These are phyloP conservation scores for Phytophthora ramorum DNA, from an alignment of 352 stramenopile species.

Conservation along the genomic window DNA sequence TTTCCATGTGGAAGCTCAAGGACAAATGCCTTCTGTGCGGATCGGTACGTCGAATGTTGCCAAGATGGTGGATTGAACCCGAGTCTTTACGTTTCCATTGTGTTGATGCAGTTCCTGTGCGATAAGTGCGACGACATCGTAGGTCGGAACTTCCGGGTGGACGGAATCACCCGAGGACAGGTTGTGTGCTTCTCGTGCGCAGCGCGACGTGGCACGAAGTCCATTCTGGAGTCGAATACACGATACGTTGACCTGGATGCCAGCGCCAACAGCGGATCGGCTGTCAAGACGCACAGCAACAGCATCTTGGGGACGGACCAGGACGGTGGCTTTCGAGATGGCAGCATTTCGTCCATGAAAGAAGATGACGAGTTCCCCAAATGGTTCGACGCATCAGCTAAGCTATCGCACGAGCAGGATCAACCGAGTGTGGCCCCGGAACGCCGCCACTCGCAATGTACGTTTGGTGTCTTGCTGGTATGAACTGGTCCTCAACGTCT, in stretches of 20 bases:
- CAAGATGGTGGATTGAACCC: neutral
- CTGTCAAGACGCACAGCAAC: conserved; percentile 20
- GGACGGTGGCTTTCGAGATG: conserved; percentile 17
- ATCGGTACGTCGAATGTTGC: conserved; percentile 51
- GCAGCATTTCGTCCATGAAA: conserved; percentile 26
- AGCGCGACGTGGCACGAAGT: conserved; percentile 49
- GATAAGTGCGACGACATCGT: conserved; percentile 73
- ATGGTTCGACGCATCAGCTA: conserved; percentile 31
- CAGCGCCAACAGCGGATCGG: conserved; percentile 9
- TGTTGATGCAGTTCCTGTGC: conserved; percentile 64
- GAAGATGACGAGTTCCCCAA: conserved; percentile 21
- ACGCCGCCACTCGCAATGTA: conserved; percentile 31
- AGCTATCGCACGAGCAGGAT: conserved; percentile 14
- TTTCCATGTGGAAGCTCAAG: conserved; percentile 67
- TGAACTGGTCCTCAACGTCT: neutral
- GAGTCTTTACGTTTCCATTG: conserved; percentile 1
- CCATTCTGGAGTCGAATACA: conserved; percentile 7
- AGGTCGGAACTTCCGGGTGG: conserved; percentile 62
- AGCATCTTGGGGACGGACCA: conserved; percentile 14
- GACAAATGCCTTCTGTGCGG: conserved; percentile 66
- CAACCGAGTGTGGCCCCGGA: neutral
- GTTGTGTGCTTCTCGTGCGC: conserved; percentile 69
- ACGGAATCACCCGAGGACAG: conserved; percentile 40
- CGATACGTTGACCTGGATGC: conserved; percentile 1
- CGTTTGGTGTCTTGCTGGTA: conserved; percentile 10